Conservation (phyloP, 2,329 filamentous ascomycete genomes). For the Ilyonectria sp. region DNA sequence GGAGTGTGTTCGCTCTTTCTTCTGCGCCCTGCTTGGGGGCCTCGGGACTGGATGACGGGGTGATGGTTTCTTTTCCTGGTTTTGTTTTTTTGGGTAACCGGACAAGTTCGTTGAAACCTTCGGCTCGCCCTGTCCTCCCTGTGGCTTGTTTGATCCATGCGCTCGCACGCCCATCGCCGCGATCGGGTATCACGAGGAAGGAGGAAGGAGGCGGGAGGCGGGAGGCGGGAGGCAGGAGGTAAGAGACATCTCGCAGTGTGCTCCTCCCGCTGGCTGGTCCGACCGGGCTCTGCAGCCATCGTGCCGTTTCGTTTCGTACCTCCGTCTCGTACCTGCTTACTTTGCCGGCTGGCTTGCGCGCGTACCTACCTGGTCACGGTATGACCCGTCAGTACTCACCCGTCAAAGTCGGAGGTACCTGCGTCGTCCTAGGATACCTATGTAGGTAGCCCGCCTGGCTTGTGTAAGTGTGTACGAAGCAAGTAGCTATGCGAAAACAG, state of each 20-base stretch:
- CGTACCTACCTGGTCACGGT: conserved; percentile 2
- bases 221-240: neutral
- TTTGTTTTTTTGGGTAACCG: conserved; percentile 29
- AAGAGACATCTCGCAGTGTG: neutral
- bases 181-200: neutral
- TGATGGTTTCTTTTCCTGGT: conserved; percentile 3
- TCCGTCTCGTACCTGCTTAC: conserved; percentile 1
- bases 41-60: neutral
- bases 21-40: conserved; percentile 1
- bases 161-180: neutral
- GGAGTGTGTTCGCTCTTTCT: conserved; percentile 1
- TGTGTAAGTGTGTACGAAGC: conserved; percentile 24
- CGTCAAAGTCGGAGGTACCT: conserved; percentile 20
- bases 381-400: conserved; percentile 26
- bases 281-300: conserved; percentile 14
- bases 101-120: conserved; percentile 22
- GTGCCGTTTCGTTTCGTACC: conserved; percentile 18
- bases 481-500: neutral
- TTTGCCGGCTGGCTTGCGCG: conserved; percentile 10
- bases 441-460: conserved; percentile 17
- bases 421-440: conserved; percentile 23
- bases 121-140: conserved; percentile 13
- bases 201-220: neutral
- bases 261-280: neutral
- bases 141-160: conserved; percentile 25